phyloP scores from a whole-genome alignment of 805 yeast genomes.

The Ogataea allantospora region DNA sequence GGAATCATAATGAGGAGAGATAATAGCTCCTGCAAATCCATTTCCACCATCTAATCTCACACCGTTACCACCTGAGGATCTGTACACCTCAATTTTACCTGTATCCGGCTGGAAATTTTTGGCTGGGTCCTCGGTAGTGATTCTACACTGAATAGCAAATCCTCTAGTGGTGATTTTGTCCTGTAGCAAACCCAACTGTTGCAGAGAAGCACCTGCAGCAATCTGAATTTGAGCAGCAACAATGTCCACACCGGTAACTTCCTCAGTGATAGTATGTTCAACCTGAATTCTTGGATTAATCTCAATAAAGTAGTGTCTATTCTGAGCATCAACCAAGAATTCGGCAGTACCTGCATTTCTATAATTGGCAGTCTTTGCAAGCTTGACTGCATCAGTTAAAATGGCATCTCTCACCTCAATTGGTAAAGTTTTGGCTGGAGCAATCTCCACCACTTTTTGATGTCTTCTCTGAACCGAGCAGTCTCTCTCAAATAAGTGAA shows the following conservation, averaged over 20 bases:
- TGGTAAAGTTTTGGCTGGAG: slow-evolving; percentile 93
- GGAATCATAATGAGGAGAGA: slow-evolving; percentile 96
- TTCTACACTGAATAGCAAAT: slow-evolving; percentile 98
- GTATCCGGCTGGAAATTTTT: slow-evolving; percentile 98
- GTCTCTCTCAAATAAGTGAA: slow-evolving; percentile 95
- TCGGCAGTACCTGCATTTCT: slow-evolving; percentile 99
- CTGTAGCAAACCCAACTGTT: slow-evolving; percentile 88
- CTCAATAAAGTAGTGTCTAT: slow-evolving; percentile 96
- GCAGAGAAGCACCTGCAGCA: slow-evolving; percentile 95
- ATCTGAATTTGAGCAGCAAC: slow-evolving; percentile 99
- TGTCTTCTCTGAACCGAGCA: slow-evolving; percentile 99
- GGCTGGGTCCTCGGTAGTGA: slow-evolving; percentile 96
- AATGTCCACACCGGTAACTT: slow-evolving; percentile 95
- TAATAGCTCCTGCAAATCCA: slow-evolving; percentile 95
- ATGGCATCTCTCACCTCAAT: slow-evolving; percentile 84
- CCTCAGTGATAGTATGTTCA: slow-evolving; percentile 98
- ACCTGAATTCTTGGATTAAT: slow-evolving; percentile 98
- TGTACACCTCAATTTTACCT: slow-evolving; percentile 95
- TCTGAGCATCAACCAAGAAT: slow-evolving; percentile 87
- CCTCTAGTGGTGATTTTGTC: slow-evolving; percentile 95
- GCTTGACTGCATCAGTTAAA: slow-evolving; percentile 88
- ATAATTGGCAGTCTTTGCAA: slow-evolving; percentile 86
- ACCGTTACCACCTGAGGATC: slow-evolving; percentile 99
- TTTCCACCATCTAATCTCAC: slow-evolving; percentile 98
- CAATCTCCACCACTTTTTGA: slow-evolving; percentile 97